Percentiles rank a stretch among this genome's conserved stretches.
These are phyloP conservation scores for Monosporozyma yasuniensis DNA, from an alignment of 805 yeast genomes.

Conservation along the genomic window DNA sequence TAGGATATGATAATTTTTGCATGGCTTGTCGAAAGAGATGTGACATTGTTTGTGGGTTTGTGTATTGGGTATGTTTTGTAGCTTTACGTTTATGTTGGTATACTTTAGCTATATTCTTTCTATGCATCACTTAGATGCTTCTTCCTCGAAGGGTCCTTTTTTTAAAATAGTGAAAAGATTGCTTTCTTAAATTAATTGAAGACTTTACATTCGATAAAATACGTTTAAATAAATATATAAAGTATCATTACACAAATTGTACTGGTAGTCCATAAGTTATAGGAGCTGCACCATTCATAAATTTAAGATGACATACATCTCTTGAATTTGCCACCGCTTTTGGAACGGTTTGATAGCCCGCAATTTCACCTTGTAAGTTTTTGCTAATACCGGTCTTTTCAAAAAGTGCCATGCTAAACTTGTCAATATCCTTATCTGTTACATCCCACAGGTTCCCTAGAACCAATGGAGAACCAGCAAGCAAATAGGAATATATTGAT, in stretches of 20 bases:
- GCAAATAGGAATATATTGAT: constrained; percentile 62
- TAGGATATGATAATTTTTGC: constrained; percentile 43
- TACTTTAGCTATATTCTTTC: too few relatives aligned
- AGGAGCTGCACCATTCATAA: constrained; percentile 88
- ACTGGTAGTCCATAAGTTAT: constrained; percentile 79
- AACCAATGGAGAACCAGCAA: constrained; percentile 75
- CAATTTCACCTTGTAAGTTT: constrained; percentile 14
- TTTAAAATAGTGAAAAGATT: neutral
- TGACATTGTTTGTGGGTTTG: neutral
- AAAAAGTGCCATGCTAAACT: constrained; percentile 55
- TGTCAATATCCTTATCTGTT: constrained; percentile 90
- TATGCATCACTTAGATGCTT: neutral
- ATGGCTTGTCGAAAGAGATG: constrained; percentile 18
- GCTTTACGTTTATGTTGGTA: too few relatives aligned
- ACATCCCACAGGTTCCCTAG: constrained; percentile 93
- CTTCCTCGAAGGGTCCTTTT: neutral
- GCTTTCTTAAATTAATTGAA: neutral
- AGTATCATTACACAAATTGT: neutral
- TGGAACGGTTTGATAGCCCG: constrained; percentile 32
- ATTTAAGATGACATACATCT: constrained; percentile 56
- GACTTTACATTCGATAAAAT: neutral
- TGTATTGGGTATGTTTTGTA: neutral
- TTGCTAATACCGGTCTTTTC: constrained; percentile 54
- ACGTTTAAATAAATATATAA: neutral
- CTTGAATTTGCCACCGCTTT: constrained; percentile 57